Evolutionary conservation across 306 rosid genomes (phyloP).

Genomic region (Begonia masoniana): DNA sequence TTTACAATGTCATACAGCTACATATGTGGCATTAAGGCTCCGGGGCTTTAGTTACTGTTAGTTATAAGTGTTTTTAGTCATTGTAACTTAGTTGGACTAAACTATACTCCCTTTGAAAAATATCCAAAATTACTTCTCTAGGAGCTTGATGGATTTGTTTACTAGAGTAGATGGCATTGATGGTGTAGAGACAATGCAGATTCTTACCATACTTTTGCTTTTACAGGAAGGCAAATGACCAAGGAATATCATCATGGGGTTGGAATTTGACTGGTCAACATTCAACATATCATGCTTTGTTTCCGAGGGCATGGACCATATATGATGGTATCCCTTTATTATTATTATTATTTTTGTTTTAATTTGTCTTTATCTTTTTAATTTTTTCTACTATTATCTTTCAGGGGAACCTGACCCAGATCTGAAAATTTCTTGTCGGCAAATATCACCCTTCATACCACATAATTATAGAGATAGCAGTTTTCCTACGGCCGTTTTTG

Average conservation of each 20-base stretch:
- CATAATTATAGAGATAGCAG: constrained; percentile 93
- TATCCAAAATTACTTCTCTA: too few species aligned
- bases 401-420: constrained; percentile 98
- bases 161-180: neutral
- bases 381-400: constrained; percentile 5
- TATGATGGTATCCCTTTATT: constrained; percentile 67
- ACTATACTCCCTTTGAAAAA: too few species aligned
- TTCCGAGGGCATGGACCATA: constrained; percentile 99
- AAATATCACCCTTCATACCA: constrained; percentile 93
- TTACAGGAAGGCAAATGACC: constrained; percentile 56
- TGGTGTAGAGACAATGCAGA: constrained; percentile 1
- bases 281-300: constrained; percentile 96
- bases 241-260: constrained; percentile 96
- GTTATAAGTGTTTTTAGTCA: too few species aligned
- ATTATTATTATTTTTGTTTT: constrained; percentile 8
- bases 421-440: constrained; percentile 83
- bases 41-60: too few species aligned
- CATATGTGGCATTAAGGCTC: too few species aligned
- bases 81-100: too few species aligned
- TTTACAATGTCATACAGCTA: too few species aligned
- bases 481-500: constrained; percentile 93
- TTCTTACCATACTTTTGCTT: constrained; percentile 8
- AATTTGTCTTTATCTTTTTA: constrained; percentile 6
- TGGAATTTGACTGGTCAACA: constrained; percentile 96
- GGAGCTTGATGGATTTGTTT: too few species aligned